These are phyloP conservation scores for Lophiotrema nucula DNA, from an alignment of 495 filamentous ascomycete genomes.

Conservation along the genomic window DNA sequence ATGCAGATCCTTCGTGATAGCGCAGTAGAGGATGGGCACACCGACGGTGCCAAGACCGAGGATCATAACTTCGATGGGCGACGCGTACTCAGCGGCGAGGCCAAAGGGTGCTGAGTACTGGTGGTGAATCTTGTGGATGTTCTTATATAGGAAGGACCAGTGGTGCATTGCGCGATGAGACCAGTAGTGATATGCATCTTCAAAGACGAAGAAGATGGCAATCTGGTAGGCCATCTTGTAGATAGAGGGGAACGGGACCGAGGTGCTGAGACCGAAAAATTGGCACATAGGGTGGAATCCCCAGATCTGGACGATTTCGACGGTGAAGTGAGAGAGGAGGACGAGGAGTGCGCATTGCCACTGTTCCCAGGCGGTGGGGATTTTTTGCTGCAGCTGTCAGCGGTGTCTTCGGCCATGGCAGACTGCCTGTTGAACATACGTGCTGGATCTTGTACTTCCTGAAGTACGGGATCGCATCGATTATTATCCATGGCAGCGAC, in stretches of 20 bases:
- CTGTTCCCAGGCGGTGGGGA: constrained; percentile 85
- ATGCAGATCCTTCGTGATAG: constrained; percentile 80
- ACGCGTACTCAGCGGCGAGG: constrained; percentile 94
- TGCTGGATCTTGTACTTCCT: constrained; percentile 93
- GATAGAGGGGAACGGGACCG: constrained; percentile 82
- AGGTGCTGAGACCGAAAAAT: constrained; percentile 83
- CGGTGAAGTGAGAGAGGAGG: constrained; percentile 89
- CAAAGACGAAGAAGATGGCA: constrained; percentile 88
- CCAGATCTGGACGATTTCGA: constrained; percentile 98
- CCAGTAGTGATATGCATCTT: constrained; percentile 99
- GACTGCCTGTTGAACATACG: constrained; percentile 43
- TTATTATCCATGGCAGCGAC: constrained; percentile 89
- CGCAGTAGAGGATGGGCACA: constrained; percentile 80
- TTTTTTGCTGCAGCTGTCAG: constrained; percentile 65
- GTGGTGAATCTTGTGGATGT: constrained; percentile 98
- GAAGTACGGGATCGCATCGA: constrained; percentile 81
- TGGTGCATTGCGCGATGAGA: constrained; percentile 92
- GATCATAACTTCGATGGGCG: constrained; percentile 94
- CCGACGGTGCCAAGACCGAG: constrained; percentile 91
- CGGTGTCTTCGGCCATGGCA: not conserved
- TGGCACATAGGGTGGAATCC: constrained; percentile 98
- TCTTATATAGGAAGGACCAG: constrained; percentile 91
- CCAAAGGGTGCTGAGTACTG: constrained; percentile 97
- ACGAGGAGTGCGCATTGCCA: constrained; percentile 92
- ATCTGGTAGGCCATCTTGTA: constrained; percentile 91